phyloP scores from a whole-genome alignment of 2,329 filamentous ascomycete genomes.

The Xylaria multiplex region DNA sequence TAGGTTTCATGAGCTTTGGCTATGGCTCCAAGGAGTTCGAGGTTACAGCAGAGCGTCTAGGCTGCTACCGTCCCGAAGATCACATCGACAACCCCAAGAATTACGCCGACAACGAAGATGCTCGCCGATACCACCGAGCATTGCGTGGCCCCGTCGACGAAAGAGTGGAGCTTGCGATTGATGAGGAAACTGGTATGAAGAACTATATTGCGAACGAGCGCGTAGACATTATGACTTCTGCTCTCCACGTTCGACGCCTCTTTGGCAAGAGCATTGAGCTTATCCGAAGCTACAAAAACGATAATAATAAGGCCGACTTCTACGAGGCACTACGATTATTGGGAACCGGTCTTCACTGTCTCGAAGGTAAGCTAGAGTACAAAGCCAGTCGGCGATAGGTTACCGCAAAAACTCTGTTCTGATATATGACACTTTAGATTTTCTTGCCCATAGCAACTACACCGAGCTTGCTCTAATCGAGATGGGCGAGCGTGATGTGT shows the following conservation, averaged over 20 bases:
- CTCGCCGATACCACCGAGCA: constrained; percentile 80
- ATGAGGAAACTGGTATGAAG: constrained; percentile 81
- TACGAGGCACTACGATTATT: constrained; percentile 87
- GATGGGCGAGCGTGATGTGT: constrained; percentile 81
- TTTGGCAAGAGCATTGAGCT: constrained; percentile 80
- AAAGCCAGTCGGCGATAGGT: neutral
- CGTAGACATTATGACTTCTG: constrained; percentile 81
- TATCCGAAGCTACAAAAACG: constrained; percentile 76
- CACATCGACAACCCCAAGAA: constrained; percentile 84
- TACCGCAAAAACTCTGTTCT: neutral
- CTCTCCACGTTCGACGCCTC: constrained; percentile 77
- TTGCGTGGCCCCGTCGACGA: constrained; percentile 87
- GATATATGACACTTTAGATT: constrained; percentile 64
- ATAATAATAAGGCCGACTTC: constrained; percentile 77
- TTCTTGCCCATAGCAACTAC: constrained; percentile 94
- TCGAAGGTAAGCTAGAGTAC: constrained; percentile 68
- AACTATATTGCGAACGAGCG: constrained; percentile 93
- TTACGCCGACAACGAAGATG: constrained; percentile 90
- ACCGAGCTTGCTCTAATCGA: constrained; percentile 88
- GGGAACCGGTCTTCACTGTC: constrained; percentile 87
- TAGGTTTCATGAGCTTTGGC: constrained; percentile 90
- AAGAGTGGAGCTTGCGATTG: constrained; percentile 78
- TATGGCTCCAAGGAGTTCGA: constrained; percentile 87
- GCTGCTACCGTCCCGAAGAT: constrained; percentile 83
- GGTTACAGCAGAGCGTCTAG: constrained; percentile 80